A percentile compares a stretch with the other conserved stretches of the same genome.
These are phyloP conservation scores for Phytophthora sojae DNA, from an alignment of 352 stramenopile species.

Conservation along the genomic window DNA sequence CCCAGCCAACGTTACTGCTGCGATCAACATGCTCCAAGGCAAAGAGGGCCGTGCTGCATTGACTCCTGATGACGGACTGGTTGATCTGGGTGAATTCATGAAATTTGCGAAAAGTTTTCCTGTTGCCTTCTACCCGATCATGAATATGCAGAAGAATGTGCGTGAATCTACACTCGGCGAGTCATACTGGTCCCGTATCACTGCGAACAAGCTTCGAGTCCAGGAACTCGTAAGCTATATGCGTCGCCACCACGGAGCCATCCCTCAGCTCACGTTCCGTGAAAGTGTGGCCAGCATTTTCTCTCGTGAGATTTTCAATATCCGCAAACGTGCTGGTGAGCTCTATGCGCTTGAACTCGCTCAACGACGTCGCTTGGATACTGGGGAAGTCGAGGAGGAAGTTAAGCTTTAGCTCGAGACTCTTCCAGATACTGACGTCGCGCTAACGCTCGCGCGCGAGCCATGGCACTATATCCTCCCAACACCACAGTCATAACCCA, in stretches of 20 bases:
- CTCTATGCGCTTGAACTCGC: slow-evolving; percentile 55
- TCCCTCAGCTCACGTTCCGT: slow-evolving; percentile 49
- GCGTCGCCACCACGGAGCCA: slow-evolving; percentile 54
- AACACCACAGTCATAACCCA: slow-evolving; percentile 41
- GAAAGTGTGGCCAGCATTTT: slow-evolving; percentile 61
- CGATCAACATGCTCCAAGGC: slow-evolving; percentile 61
- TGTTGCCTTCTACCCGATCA: slow-evolving; percentile 61
- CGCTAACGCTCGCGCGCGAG: slow-evolving; percentile 42
- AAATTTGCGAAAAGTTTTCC: slow-evolving; percentile 59
- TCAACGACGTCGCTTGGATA: slow-evolving; percentile 40
- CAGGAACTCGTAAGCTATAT: slow-evolving; percentile 68
- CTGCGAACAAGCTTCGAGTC: slow-evolving; percentile 59
- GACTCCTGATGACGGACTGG: slow-evolving; percentile 45
- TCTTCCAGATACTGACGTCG: slow-evolving; percentile 48
- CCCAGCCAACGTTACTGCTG: slow-evolving; percentile 64
- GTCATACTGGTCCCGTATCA: slow-evolving; percentile 49
- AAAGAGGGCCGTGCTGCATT: slow-evolving; percentile 33
- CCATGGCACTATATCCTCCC: slow-evolving; percentile 33
- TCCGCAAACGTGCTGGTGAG: slow-evolving; percentile 60
- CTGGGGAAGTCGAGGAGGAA: background rate
- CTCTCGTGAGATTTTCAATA: slow-evolving; percentile 46
- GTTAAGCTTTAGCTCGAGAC: slow-evolving; percentile 16
- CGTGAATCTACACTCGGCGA: slow-evolving; percentile 50
- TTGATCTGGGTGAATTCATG: slow-evolving; percentile 61
- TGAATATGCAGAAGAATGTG: slow-evolving; percentile 70